phyloP scores from a whole-genome alignment of 805 yeast species.

The Kazachstania bromeliacearum region DNA sequence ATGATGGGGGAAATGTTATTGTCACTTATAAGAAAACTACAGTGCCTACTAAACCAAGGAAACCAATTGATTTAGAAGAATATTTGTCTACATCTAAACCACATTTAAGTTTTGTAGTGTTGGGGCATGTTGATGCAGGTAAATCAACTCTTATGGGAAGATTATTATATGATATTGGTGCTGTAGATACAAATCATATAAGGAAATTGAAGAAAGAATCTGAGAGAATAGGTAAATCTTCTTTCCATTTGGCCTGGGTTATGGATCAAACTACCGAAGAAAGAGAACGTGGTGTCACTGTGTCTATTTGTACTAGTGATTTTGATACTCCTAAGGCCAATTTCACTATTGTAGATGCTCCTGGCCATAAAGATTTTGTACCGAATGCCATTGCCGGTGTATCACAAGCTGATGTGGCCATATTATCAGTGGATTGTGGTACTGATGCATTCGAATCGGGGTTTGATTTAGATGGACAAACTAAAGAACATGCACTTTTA shows the following conservation, averaged over 20 bases:
- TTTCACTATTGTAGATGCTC: conserved; percentile 96
- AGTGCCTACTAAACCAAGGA: conserved; percentile 25
- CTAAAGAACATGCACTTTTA: conserved; percentile 90
- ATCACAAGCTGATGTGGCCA: conserved; percentile 96
- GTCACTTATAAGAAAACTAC: conserved; percentile 18
- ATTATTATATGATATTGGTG: conserved; percentile 81
- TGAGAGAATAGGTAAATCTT: conserved; percentile 96
- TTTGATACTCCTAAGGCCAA: conserved; percentile 92
- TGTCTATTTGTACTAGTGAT: conserved; percentile 94
- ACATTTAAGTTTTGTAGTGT: conserved; percentile 89
- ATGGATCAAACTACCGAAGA: conserved; percentile 99
- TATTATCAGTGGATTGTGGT: conserved; percentile 91
- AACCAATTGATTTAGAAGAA: conserved; percentile 51
- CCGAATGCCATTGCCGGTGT: conserved; percentile 99
- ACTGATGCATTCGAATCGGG: conserved; percentile 99
- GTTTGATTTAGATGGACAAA: conserved; percentile 95
- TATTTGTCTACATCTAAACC: conserved; percentile 82
- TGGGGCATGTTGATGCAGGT: conserved; percentile 99
- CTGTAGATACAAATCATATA: conserved; percentile 93
- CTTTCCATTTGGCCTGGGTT: conserved; percentile 98
- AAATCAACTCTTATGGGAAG: conserved; percentile 99
- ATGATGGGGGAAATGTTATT: conserved; percentile 16
- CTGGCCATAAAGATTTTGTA: conserved; percentile 97
- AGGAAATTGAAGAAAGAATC: conserved; percentile 96
- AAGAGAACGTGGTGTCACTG: conserved; percentile 97